These are phyloP conservation scores for Chaetomiaceae sp. DNA, from an alignment of 2,329 filamentous ascomycete genomes.

Conservation along the genomic window DNA sequence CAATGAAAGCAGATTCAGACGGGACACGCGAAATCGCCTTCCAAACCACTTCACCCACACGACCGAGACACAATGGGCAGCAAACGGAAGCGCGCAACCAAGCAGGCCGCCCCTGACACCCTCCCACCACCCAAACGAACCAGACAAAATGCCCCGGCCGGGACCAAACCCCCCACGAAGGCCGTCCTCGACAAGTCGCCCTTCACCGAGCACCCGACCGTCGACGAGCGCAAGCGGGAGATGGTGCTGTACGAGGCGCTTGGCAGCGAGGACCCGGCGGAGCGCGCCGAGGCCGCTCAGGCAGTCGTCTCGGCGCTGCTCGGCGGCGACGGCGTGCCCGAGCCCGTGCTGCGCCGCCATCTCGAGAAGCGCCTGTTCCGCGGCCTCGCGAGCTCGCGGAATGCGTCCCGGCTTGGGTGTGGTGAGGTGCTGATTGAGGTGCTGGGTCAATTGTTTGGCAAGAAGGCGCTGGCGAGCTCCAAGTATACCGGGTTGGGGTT, in stretches of 20 bases:
- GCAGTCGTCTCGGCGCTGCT: conserved; percentile 53
- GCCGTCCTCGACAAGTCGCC: conserved; percentile 35
- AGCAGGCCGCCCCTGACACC: conserved; percentile 24
- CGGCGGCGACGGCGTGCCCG: conserved; percentile 42
- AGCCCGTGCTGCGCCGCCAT: conserved; percentile 51
- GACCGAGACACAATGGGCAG: conserved; percentile 31
- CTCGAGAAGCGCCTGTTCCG: conserved; percentile 68
- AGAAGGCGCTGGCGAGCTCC: conserved; percentile 36
- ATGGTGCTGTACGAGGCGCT: conserved; percentile 55
- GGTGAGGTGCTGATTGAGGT: conserved; percentile 83
- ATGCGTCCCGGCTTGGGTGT: conserved; percentile 82
- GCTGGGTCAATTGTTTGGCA: conserved; percentile 61
- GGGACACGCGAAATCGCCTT: no score
- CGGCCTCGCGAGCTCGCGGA: conserved; percentile 82
- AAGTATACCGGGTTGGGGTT: conserved; percentile 51
- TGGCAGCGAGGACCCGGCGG: conserved; percentile 50
- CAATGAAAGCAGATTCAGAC: no score
- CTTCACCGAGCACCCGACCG: conserved; percentile 47
- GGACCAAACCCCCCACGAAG: conserved; percentile 22
- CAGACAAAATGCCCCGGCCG: conserved; percentile 27
- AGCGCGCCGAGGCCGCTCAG: conserved; percentile 53
- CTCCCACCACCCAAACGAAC: conserved; percentile 34
- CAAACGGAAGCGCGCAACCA: conserved; percentile 39
- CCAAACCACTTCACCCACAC: not conserved
- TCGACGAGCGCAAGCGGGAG: conserved; percentile 52